A percentile compares a stretch with the other conserved stretches of the same genome.
Conservation (phyloP, 257 asterid genomes). For the Fraxinus anomala region DNA sequence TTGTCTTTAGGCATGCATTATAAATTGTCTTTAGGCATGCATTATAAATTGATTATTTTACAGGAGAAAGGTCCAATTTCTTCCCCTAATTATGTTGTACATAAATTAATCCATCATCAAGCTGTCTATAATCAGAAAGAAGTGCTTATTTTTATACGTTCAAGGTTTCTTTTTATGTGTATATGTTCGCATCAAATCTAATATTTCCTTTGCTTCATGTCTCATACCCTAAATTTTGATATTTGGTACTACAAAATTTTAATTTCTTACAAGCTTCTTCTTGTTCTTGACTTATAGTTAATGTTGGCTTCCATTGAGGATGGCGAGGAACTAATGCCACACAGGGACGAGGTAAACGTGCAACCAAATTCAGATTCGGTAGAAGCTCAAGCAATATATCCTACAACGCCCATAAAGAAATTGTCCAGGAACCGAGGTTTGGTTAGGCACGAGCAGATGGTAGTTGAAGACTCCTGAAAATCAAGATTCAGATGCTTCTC, state of each 20-base stretch:
- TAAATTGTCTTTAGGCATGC: background rate
- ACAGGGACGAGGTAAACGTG: constrained; percentile 40
- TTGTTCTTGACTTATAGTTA: constrained; percentile 46
- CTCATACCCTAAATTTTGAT: background rate
- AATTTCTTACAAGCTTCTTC: background rate
- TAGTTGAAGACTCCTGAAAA: constrained; percentile 85
- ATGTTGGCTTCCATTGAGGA: constrained; percentile 67
- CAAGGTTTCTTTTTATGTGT: background rate
- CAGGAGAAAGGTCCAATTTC: background rate
- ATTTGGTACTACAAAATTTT: background rate
- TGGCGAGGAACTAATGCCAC: constrained; percentile 94
- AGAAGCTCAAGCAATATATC: constrained; percentile 42
- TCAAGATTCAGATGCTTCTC: constrained; percentile 39
- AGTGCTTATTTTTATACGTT: no score
- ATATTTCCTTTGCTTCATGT: background rate
- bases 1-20: no score
- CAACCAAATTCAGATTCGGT: constrained; percentile 32
- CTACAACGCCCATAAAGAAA: constrained; percentile 89
- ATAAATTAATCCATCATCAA: no score
- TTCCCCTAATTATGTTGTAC: no score
- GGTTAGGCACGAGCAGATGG: constrained; percentile 76
- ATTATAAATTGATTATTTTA: background rate
- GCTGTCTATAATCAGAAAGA: no score
- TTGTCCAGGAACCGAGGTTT: constrained; percentile 80
- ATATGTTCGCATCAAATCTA: background rate